A percentile compares a stretch with the other conserved stretches of the same genome.
These are phyloP conservation scores for Skeletonema potamos DNA, from an alignment of 108 stramenopile species.

Conservation along the genomic window DNA sequence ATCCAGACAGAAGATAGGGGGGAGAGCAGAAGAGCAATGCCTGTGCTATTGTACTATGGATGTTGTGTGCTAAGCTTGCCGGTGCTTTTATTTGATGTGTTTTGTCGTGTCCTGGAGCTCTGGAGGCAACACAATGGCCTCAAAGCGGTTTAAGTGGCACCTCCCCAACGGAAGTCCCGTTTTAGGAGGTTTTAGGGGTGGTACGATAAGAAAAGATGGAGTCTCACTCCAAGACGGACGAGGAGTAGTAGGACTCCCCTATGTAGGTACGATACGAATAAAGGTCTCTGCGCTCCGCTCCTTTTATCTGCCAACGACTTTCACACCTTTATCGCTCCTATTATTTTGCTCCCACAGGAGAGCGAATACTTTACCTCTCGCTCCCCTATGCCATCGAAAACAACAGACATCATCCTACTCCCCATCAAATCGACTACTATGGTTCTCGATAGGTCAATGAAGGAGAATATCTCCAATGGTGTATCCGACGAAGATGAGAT, in stretches of 20 bases:
- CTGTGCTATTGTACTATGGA: no score
- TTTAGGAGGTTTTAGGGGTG: neutral
- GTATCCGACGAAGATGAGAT: no score
- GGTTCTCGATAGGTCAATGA: neutral
- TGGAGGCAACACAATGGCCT: neutral
- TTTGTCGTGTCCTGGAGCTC: neutral
- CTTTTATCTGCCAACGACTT: no score
- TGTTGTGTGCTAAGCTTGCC: neutral
- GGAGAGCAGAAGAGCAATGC: neutral
- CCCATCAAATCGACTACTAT: neutral
- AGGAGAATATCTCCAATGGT: neutral
- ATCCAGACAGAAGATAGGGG: neutral
- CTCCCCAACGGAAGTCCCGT: neutral
- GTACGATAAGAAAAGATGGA: no score
- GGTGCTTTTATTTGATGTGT: no score
- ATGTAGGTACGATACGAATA: no score
- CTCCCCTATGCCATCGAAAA: no score
- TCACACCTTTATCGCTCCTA: neutral
- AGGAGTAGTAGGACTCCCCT: no score
- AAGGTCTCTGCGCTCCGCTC: no score
- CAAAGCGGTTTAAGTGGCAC: neutral
- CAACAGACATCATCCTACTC: no score
- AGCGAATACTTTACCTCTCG: neutral
- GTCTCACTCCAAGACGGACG: no score
- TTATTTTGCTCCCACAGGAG: no score